phyloP scores from a whole-genome alignment of 2,329 filamentous ascomycete genomes.

The Ophiostoma tasmaniense region DNA sequence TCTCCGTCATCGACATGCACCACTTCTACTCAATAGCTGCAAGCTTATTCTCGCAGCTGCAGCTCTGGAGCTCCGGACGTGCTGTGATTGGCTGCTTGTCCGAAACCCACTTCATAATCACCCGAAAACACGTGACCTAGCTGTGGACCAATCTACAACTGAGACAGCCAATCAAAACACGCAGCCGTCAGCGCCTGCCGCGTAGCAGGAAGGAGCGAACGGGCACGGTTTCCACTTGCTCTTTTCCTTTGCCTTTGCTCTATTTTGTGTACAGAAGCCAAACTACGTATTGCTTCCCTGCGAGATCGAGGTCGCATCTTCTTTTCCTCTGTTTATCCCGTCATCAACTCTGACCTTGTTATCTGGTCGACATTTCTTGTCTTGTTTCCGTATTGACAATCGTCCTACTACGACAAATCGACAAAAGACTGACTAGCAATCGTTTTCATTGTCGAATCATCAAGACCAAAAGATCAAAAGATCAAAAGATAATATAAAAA shows the following conservation, averaged over 20 bases:
- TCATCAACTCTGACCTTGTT: no score
- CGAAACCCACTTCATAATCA: background rate
- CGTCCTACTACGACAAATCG: background rate
- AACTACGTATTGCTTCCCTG: no score
- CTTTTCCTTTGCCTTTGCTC: background rate
- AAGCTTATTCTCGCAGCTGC: background rate
- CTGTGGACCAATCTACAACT: background rate
- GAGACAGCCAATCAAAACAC: background rate
- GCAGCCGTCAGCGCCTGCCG: background rate
- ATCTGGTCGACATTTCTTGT: no score
- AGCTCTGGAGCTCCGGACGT: background rate
- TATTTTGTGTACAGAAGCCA: background rate
- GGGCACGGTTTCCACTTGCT: background rate
- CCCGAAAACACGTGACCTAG: background rate
- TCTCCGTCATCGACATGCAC: no score
- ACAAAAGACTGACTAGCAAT: no score
- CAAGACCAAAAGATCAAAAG: background rate
- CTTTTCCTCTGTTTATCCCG: background rate
- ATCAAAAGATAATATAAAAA: no score
- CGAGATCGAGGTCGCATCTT: background rate
- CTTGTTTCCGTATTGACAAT: no score
- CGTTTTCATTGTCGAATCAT: no score
- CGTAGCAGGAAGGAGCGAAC: background rate
- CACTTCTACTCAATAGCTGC: no score
- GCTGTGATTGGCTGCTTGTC: background rate